phyloP scores from a whole-genome alignment of 1,139 yeast genomes.

The Geotrichum candidum region DNA sequence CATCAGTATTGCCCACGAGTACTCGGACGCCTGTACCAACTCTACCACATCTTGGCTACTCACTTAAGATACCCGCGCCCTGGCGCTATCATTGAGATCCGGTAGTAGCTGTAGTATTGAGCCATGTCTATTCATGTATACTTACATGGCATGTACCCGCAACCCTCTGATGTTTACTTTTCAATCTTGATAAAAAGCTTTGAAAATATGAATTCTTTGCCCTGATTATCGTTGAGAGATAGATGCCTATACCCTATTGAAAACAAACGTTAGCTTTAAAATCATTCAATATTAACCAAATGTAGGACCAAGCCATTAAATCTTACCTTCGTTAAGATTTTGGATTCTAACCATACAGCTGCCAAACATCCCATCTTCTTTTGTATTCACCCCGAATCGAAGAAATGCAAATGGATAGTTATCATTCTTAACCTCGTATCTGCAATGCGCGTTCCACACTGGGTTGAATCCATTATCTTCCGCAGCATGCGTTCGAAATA shows the following conservation, averaged over 20 bases:
- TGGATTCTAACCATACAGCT: conserved; percentile 45
- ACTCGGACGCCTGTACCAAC: too few relatives aligned
- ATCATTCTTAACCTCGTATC: conserved; percentile 41
- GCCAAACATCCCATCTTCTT: conserved; percentile 50
- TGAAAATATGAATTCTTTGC: conserved; percentile 77
- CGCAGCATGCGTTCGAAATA: conserved; percentile 39
- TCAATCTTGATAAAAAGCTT: conserved; percentile 53
- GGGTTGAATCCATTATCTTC: conserved; percentile 80
- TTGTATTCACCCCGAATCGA: conserved; percentile 40
- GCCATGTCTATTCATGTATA: too few relatives aligned
- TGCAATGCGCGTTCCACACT: conserved; percentile 57
- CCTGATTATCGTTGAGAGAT: conserved; percentile 66
- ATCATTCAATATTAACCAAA: too few relatives aligned
- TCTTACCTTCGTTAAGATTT: conserved; percentile 48
- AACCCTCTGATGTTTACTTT: neutral
- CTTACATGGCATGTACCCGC: too few relatives aligned
- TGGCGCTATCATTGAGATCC: neutral
- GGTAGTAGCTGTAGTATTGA: neutral
- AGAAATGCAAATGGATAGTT: conserved; percentile 46
- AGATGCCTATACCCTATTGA: conserved; percentile 60
- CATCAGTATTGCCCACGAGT: too few relatives aligned
- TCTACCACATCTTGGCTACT: too few relatives aligned
- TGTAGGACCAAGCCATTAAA: neutral
- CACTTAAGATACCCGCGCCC: neutral
- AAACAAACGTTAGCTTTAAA: neutral